Conservation (phyloP, 257 asterid species). For the Penstemon davidsonii region DNA sequence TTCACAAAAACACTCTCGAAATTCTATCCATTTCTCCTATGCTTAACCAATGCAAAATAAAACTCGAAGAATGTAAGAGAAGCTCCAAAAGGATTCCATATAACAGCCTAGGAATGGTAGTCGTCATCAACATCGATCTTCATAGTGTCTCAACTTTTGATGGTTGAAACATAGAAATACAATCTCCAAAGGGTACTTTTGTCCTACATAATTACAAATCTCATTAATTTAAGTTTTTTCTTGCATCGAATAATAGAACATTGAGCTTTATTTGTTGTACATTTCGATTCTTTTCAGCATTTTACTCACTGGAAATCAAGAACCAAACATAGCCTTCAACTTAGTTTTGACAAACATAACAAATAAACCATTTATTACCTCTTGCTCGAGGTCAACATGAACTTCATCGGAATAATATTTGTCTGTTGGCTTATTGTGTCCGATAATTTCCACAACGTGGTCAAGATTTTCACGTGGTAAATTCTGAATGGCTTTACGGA, state of each 20-base stretch:
- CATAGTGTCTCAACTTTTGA: constrained; percentile 36
- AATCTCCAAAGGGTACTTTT: constrained; percentile 66
- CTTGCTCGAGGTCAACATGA: constrained; percentile 48
- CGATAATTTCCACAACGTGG: constrained; percentile 59
- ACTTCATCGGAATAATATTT: constrained; percentile 35
- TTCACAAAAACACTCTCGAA: neutral
- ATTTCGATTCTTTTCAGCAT: no score
- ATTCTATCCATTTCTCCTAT: neutral
- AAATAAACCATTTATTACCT: constrained; percentile 42
- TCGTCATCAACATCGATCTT: neutral
- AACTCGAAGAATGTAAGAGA: neutral
- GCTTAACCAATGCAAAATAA: neutral
- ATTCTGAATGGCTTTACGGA: constrained; percentile 46
- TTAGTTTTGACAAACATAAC: neutral
- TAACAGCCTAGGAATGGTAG: no score
- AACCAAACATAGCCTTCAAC: no score
- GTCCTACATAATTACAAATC: constrained; percentile 44
- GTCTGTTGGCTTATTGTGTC: constrained; percentile 29
- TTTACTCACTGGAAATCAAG: no score
- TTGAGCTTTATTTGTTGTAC: no score
- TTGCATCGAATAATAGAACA: neutral
- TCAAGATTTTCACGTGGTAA: constrained; percentile 59
- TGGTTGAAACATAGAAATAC: constrained; percentile 49
- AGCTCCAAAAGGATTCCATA: neutral
- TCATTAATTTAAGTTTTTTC: neutral